Percentiles rank a stretch among this genome's conserved stretches.
Conservation (phyloP, 2,329 filamentous ascomycete species). For the Nothomitra cinnamomea region DNA sequence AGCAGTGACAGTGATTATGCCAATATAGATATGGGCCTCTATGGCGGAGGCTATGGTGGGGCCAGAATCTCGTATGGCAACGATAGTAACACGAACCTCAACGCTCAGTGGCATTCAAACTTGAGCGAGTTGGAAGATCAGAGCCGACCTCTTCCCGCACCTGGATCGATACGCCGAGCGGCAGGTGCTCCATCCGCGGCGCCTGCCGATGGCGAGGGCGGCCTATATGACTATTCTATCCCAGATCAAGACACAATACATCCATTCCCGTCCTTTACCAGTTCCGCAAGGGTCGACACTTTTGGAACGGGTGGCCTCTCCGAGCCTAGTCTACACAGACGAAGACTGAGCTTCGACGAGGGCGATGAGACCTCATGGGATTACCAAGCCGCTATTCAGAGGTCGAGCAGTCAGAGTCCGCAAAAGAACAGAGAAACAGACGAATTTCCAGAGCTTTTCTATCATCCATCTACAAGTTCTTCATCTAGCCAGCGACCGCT, state of each 20-base stretch:
- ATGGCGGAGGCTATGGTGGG: slow-evolving; percentile 53
- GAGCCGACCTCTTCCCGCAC: slow-evolving; percentile 32
- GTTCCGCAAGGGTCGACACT: slow-evolving; percentile 18
- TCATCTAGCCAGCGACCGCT: slow-evolving; percentile 37
- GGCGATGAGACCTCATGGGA: slow-evolving; percentile 49
- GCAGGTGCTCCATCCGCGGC: slow-evolving; percentile 20
- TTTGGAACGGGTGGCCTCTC: slow-evolving; percentile 75
- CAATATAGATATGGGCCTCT: slow-evolving; percentile 53
- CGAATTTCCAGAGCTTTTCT: slow-evolving; percentile 81
- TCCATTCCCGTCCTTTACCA: slow-evolving; percentile 29
- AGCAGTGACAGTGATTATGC: slow-evolving; percentile 59
- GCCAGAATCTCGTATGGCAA: slow-evolving; percentile 44
- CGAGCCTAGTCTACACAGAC: slow-evolving; percentile 43
- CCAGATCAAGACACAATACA: slow-evolving; percentile 36
- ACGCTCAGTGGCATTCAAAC: slow-evolving; percentile 11
- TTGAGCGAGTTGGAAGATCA: slow-evolving; percentile 16
- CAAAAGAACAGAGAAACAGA: slow-evolving; percentile 29
- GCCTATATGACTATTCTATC: slow-evolving; percentile 10
- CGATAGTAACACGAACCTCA: slow-evolving; percentile 18
- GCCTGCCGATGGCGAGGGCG: slow-evolving; percentile 22
- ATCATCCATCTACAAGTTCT: slow-evolving; percentile 56
- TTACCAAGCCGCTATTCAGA: slow-evolving; percentile 23
- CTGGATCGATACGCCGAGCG: slow-evolving; percentile 12
- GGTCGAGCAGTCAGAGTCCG: slow-evolving; percentile 44
- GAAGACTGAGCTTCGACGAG: slow-evolving; percentile 79